Evolutionary conservation across 768 basidiomycete genomes (phyloP).

Genomic region (Podaxis pistillaris): DNA sequence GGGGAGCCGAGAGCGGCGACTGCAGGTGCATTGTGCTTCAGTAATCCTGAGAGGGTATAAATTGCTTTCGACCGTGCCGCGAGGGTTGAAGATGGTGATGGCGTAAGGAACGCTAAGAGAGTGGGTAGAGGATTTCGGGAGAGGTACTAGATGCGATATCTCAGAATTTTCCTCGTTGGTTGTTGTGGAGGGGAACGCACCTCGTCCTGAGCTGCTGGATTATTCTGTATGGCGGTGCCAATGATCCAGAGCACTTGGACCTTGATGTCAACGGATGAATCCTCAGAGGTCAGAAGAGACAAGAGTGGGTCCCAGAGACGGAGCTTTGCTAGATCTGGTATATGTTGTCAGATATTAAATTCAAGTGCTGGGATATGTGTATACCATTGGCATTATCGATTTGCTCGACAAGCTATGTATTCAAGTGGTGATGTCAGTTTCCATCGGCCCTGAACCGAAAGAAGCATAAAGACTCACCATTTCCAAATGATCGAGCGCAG

Average conservation of each 20-base stretch:
- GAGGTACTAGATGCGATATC: slow-evolving; percentile 47
- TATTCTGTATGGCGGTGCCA: slow-evolving; percentile 89
- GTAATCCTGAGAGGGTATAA: slow-evolving; percentile 73
- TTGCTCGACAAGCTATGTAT: slow-evolving; percentile 69
- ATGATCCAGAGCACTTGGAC: slow-evolving; percentile 79
- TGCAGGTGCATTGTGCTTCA: slow-evolving; percentile 77
- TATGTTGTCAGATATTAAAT: not conserved
- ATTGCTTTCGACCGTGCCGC: slow-evolving; percentile 75
- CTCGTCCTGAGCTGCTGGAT: slow-evolving; percentile 76
- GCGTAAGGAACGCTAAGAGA: slow-evolving; percentile 59
- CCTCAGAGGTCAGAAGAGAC: slow-evolving; percentile 50
- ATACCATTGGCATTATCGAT: slow-evolving; percentile 88
- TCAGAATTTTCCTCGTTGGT: not conserved
- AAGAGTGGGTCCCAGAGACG: slow-evolving; percentile 81
- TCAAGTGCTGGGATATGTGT: slow-evolving; percentile 20
- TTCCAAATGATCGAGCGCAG: slow-evolving; percentile 83
- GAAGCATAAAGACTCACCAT: slow-evolving; percentile 52
- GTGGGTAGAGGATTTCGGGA: slow-evolving; percentile 62
- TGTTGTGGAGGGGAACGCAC: slow-evolving; percentile 38
- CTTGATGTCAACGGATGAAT: slow-evolving; percentile 57
- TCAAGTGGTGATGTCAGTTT: not conserved
- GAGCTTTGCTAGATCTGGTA: slow-evolving; percentile 69
- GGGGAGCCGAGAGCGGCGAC: slow-evolving; percentile 48
- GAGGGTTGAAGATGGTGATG: slow-evolving; percentile 45
- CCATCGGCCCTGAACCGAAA: not conserved